Evolutionary conservation across 352 stramenopile genomes (phyloP).

Genomic region (Phytopythium ostracodes): DNA sequence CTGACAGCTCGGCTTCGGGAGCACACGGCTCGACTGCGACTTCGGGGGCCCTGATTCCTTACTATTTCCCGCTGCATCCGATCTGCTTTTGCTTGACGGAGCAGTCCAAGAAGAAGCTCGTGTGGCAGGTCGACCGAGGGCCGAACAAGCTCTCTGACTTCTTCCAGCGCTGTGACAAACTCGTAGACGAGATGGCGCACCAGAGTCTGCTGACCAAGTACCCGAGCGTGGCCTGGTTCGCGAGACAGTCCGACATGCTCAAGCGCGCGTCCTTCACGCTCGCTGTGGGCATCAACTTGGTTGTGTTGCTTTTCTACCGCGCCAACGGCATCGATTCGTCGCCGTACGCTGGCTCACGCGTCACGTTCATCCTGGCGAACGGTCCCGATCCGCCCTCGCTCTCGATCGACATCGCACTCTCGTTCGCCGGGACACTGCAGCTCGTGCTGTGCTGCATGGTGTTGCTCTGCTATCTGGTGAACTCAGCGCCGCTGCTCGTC

Average conservation of each 20-base stretch:
- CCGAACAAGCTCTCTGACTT: constrained; percentile 68
- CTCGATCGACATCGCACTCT: constrained; percentile 31
- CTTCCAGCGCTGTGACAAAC: constrained; percentile 53
- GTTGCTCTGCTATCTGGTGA: constrained; percentile 58
- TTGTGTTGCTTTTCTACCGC: constrained; percentile 58
- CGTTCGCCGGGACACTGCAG: constrained; percentile 46
- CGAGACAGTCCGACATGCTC: constrained; percentile 35
- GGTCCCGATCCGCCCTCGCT: constrained; percentile 16
- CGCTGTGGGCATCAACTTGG: constrained; percentile 48
- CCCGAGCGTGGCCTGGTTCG: constrained; percentile 25
- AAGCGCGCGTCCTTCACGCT: constrained; percentile 54
- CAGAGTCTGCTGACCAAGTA: constrained; percentile 46
- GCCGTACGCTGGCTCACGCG: constrained; percentile 38
- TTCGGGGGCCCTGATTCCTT: constrained; percentile 31
- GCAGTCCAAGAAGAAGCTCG: constrained; percentile 68
- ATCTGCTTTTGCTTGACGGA: constrained; percentile 74
- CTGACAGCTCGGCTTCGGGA: not conserved
- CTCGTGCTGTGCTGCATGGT: constrained; percentile 44
- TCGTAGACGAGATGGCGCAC: constrained; percentile 73
- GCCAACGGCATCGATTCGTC: constrained; percentile 43
- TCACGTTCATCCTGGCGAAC: constrained; percentile 31
- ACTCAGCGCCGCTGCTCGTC: constrained; percentile 59
- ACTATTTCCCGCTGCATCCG: constrained; percentile 73
- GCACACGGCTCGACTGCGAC: not conserved
- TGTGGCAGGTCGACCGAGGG: constrained; percentile 55